Percentiles rank a stretch among this genome's conserved stretches.
These are phyloP conservation scores for Epichloe brachyelytri DNA, from an alignment of 2,329 filamentous ascomycete genomes.

Conservation along the genomic window DNA sequence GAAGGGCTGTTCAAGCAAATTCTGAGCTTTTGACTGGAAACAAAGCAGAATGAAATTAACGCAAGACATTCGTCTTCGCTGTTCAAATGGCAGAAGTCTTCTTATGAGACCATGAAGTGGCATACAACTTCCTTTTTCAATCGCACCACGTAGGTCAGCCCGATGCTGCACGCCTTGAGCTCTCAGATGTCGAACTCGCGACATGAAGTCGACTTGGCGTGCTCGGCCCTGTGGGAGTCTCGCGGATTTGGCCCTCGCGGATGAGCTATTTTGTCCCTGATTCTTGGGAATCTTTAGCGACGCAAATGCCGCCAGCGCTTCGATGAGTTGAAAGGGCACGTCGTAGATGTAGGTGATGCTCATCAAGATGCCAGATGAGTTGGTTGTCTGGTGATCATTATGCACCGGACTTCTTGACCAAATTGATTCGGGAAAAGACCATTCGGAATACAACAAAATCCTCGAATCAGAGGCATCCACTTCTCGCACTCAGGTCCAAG, in stretches of 20 bases:
- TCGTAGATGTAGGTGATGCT: background rate
- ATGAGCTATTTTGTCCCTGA: no score
- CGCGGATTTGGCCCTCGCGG: no score
- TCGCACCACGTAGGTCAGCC: background rate
- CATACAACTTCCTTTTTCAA: background rate
- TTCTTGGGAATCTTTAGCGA: no score
- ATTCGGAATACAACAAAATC: background rate
- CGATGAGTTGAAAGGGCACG: no score
- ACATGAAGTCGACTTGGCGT: background rate
- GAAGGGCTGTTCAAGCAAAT: background rate
- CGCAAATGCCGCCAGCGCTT: no score
- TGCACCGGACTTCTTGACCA: background rate
- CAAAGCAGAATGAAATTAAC: background rate
- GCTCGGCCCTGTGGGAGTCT: background rate
- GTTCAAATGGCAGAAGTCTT: background rate
- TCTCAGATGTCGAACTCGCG: background rate
- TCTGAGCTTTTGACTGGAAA: no score
- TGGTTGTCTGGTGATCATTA: background rate
- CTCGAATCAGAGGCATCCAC: no score
- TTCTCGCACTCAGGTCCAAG: no score
- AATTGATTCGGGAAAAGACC: background rate
- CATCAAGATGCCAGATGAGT: no score
- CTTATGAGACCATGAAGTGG: background rate
- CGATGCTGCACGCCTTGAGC: background rate
- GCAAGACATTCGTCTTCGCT: background rate